A percentile compares a stretch with the other conserved stretches of the same genome.
Conservation (phyloP, 306 rosid species). For the Styphnolobium japonicum region DNA sequence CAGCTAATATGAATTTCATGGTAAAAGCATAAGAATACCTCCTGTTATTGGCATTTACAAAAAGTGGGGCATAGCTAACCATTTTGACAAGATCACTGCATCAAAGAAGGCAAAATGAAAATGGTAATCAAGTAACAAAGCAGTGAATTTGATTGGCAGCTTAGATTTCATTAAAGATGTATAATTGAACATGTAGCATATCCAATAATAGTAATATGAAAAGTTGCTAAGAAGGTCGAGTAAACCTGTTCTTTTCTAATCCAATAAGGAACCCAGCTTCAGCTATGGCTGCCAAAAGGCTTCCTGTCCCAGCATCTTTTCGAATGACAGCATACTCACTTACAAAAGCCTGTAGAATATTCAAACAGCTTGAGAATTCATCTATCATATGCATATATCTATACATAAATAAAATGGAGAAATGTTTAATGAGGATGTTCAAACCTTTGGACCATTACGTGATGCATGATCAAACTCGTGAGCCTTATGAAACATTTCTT, state of each 20-base stretch:
- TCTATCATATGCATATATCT: neutral
- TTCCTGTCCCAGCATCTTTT: constrained; percentile 61
- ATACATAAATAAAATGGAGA: too few species aligned
- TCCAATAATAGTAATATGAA: too few species aligned
- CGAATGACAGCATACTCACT: constrained; percentile 67
- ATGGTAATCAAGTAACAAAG: too few species aligned
- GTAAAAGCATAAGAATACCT: constrained; percentile 27
- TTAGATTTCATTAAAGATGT: too few species aligned
- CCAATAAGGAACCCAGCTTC: constrained; percentile 74
- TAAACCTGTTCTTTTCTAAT: too few species aligned
- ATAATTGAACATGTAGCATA: too few species aligned
- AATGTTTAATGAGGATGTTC: too few species aligned
- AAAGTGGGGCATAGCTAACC: constrained; percentile 78
- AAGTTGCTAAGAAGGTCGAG: too few species aligned
- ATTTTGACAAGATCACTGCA: constrained; percentile 61
- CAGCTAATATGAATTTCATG: neutral
- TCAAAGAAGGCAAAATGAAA: neutral
- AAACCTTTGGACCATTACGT: constrained; percentile 44
- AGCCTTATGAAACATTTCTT: constrained; percentile 47
- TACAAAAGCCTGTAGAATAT: constrained; percentile 58
- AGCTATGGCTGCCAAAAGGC: constrained; percentile 54
- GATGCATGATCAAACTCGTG: constrained; percentile 40
- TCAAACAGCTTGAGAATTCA: neutral
- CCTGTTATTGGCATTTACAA: constrained; percentile 52
- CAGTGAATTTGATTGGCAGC: too few species aligned